These are phyloP conservation scores for Starmera stellimalicola DNA, from an alignment of 1,139 yeast species.

Conservation along the genomic window DNA sequence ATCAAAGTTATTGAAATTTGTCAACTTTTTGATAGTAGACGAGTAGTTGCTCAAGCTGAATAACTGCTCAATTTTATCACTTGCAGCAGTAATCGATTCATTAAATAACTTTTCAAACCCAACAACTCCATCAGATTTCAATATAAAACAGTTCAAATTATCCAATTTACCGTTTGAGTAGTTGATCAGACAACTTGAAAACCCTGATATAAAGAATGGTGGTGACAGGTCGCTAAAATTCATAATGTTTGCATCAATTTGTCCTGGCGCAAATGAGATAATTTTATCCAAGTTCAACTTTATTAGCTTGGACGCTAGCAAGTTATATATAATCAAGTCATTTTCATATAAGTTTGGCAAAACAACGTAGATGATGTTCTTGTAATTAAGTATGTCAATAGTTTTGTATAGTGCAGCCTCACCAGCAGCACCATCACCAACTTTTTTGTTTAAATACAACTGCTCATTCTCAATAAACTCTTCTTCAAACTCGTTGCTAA, in stretches of 20 bases:
- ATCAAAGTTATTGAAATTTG: too few relatives aligned
- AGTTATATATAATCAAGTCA: background rate
- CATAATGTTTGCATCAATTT: too few relatives aligned
- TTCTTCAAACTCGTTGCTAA: background rate
- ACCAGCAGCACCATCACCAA: too few relatives aligned
- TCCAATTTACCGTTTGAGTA: slow-evolving; percentile 9
- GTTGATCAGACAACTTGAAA: slow-evolving; percentile 34
- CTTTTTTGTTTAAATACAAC: background rate
- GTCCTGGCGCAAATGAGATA: slow-evolving; percentile 1
- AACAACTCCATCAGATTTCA: slow-evolving; percentile 50
- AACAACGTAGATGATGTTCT: background rate
- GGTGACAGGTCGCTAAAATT: too few relatives aligned
- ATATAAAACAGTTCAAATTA: slow-evolving; percentile 19
- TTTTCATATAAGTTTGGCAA: background rate
- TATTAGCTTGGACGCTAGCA: background rate
- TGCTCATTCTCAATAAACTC: background rate
- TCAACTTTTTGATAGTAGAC: too few relatives aligned
- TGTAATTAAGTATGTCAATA: background rate
- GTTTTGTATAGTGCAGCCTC: background rate
- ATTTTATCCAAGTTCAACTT: background rate
- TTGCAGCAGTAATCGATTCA: too few relatives aligned
- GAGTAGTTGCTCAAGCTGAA: too few relatives aligned
- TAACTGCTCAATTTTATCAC: too few relatives aligned
- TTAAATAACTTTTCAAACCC: too few relatives aligned
- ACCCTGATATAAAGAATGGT: slow-evolving; percentile 40